phyloP scores from a whole-genome alignment of 2,329 filamentous ascomycete genomes.

The Sporothrix sp. region DNA sequence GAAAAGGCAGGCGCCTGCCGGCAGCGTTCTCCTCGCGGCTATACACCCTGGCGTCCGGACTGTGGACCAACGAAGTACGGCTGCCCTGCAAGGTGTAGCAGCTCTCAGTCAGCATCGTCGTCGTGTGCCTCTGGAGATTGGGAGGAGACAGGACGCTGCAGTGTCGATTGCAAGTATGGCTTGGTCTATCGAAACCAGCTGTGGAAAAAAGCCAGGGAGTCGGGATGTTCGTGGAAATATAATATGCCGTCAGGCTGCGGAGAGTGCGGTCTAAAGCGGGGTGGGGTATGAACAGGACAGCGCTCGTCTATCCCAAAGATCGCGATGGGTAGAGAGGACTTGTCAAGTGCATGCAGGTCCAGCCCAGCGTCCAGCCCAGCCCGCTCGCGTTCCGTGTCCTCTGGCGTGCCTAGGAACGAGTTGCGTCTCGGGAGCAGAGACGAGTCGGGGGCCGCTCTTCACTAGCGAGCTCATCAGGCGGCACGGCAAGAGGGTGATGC shows the following conservation, averaged over 20 bases:
- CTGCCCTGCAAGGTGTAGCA: constrained; percentile 20
- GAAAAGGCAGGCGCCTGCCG: constrained; percentile 26
- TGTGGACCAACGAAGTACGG: constrained; percentile 15
- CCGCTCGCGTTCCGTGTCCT: background rate
- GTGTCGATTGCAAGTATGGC: too few relatives aligned
- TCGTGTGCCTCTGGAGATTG: background rate
- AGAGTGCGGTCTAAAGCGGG: background rate
- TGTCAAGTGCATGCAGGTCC: background rate
- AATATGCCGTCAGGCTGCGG: background rate
- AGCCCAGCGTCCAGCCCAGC: too few relatives aligned
- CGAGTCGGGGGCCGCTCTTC: constrained; percentile 23
- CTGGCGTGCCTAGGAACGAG: background rate
- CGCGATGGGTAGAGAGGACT: background rate
- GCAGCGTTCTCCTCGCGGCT: constrained; percentile 34
- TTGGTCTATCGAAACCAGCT: too few relatives aligned
- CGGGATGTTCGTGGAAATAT: too few relatives aligned
- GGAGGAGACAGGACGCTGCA: background rate
- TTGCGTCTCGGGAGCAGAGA: background rate
- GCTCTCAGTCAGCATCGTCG: constrained; percentile 26
- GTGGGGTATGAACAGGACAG: background rate
- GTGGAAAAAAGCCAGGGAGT: background rate
- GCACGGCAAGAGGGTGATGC: constrained; percentile 1
- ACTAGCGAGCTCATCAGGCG: constrained; percentile 33
- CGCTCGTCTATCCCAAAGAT: background rate
- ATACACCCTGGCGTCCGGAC: constrained; percentile 22